Conservation (phyloP, 257 asterid genomes). For the Lantana camara region DNA sequence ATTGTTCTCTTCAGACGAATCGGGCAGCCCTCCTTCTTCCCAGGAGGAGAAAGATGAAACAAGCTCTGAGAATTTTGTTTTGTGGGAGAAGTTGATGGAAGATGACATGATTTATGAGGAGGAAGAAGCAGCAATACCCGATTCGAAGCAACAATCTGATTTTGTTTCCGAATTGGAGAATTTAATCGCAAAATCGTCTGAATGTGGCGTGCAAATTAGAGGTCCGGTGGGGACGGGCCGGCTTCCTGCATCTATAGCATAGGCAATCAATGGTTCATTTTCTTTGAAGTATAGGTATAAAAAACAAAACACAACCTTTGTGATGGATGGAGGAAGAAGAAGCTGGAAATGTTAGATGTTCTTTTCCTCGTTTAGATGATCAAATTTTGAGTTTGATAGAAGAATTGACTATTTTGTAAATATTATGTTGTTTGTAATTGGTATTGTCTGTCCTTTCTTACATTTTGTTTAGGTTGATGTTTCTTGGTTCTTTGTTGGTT, state of each 20-base stretch:
- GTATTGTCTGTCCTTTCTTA: neutral
- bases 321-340: constrained; percentile 11
- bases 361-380: neutral
- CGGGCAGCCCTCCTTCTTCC: constrained; percentile 44
- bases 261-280: neutral
- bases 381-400: too few relatives aligned
- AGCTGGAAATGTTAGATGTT: neutral
- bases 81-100: constrained; percentile 93
- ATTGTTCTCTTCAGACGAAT: constrained; percentile 49
- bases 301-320: neutral
- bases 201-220: constrained; percentile 30
- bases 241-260: constrained; percentile 28
- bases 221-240: constrained; percentile 24
- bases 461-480: neutral
- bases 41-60: constrained; percentile 32
- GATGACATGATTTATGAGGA: constrained; percentile 86
- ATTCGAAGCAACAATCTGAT: constrained; percentile 36
- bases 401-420: too few relatives aligned
- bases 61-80: constrained; percentile 61
- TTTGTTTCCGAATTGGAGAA: constrained; percentile 48
- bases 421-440: neutral
- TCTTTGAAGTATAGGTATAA: neutral
- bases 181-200: constrained; percentile 36
- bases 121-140: constrained; percentile 24
- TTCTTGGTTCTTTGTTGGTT: neutral